Percentiles rank a stretch among this genome's conserved stretches.
Evolutionary conservation across 2,329 filamentous ascomycete species (phyloP).

Genomic region (Trichoderma koningii): DNA sequence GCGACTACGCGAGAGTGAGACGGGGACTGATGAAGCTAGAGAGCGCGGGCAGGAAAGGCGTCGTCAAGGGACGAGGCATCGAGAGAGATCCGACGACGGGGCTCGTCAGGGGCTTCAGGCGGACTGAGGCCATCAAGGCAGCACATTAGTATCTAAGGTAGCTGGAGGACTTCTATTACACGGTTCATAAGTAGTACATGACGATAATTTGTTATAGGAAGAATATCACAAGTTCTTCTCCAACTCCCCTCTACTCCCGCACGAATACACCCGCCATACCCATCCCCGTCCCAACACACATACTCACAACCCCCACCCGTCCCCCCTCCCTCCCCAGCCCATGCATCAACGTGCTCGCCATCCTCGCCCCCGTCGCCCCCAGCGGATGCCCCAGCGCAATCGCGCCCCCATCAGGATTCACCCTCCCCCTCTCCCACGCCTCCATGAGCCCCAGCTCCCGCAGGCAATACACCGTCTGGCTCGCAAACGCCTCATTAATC

Average conservation of each 20-base stretch:
- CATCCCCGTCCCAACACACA: conserved; percentile 87
- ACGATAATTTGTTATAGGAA: too few species aligned
- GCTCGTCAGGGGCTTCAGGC: conserved; percentile 39
- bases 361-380: conserved; percentile 82
- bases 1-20: conserved; percentile 50
- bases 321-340: conserved; percentile 70
- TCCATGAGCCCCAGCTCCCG: conserved; percentile 67
- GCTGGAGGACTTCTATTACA: too few species aligned
- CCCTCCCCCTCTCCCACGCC: conserved; percentile 64
- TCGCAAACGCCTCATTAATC: conserved; percentile 82
- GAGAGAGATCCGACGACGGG: conserved; percentile 44
- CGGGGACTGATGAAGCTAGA: conserved; percentile 40
- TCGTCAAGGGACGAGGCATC: conserved; percentile 49
- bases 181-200: too few species aligned
- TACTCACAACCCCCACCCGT: conserved; percentile 82
- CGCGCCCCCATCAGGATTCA: conserved; percentile 91
- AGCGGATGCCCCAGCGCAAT: conserved; percentile 93
- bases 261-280: conserved; percentile 71
- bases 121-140: neutral
- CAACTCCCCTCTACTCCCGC: conserved; percentile 51
- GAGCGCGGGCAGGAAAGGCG: conserved; percentile 35
- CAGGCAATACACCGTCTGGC: conserved; percentile 69
- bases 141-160: neutral
- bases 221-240: neutral
- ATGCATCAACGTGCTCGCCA: conserved; percentile 70